A percentile compares a stretch with the other conserved stretches of the same genome.
phyloP scores from a whole-genome alignment of 108 stramenopile genomes.

The Cyclotella atomus region DNA sequence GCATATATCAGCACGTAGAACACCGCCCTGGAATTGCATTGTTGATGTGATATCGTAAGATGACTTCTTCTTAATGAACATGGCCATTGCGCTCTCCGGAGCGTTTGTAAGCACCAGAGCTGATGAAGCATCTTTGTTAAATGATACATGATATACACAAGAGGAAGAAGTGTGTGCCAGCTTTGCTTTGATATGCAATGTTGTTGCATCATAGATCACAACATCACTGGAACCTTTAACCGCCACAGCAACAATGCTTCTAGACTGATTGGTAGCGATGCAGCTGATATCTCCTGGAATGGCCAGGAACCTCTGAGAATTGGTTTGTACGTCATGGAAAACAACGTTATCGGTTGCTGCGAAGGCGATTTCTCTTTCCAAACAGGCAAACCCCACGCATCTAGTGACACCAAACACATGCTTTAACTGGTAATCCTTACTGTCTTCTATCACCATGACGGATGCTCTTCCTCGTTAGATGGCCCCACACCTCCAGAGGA shows the following conservation, averaged over 20 bases:
- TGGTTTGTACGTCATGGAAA: neutral
- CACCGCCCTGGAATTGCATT: neutral
- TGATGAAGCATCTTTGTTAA: neutral
- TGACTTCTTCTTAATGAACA: neutral
- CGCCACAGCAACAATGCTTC: slow-evolving; percentile 5
- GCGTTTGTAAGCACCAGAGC: neutral
- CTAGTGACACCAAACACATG: too few species aligned
- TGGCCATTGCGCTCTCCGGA: neutral
- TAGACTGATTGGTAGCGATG: neutral
- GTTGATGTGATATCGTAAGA: neutral
- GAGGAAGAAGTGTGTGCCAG: neutral
- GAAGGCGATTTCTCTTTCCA: slow-evolving; percentile 10
- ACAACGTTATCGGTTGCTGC: neutral
- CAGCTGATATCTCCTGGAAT: slow-evolving; percentile 12
- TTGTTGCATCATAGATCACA: neutral
- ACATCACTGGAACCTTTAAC: neutral
- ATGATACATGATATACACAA: neutral
- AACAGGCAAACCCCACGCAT: too few species aligned
- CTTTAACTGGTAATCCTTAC: too few species aligned
- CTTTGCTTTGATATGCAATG: neutral
- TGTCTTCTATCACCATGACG: too few species aligned
- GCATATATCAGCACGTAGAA: slow-evolving; percentile 3
- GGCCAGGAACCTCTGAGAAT: slow-evolving; percentile 16
- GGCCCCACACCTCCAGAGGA: too few species aligned
- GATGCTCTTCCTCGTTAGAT: too few species aligned